Evolutionary conservation across 805 yeast genomes (phyloP).

Genomic region (Tetrapisispora arboricola): DNA sequence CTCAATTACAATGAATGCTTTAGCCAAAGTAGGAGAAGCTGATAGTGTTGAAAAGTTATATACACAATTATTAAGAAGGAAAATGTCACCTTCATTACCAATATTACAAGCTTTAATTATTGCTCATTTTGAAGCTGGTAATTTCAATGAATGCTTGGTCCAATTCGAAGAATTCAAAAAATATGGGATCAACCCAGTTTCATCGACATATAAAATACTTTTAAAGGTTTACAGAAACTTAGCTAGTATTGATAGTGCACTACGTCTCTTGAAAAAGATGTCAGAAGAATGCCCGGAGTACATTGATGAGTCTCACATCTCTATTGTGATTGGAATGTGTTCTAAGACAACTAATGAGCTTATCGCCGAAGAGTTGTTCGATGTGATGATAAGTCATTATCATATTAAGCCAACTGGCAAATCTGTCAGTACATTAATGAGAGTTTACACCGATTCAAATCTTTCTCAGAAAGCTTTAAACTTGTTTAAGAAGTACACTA

Average conservation of each 20-base stretch:
- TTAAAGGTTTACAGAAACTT: constrained; percentile 19
- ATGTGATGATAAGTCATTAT: constrained; percentile 23
- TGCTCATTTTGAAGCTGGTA: constrained; percentile 19
- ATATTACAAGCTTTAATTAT: constrained; percentile 22
- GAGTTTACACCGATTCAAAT: constrained; percentile 19
- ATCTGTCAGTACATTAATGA: constrained; percentile 21
- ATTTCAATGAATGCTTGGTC: constrained; percentile 18
- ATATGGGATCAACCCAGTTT: constrained; percentile 20
- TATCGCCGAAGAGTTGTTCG: constrained; percentile 25
- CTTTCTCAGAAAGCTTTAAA: constrained; percentile 14
- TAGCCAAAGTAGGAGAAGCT: constrained; percentile 41
- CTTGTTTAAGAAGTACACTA: constrained; percentile 14
- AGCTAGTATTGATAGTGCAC: constrained; percentile 23
- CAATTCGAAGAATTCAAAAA: constrained; percentile 25
- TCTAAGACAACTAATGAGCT: constrained; percentile 17
- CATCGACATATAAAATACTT: constrained; percentile 21
- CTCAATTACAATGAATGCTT: constrained; percentile 48
- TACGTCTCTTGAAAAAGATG: constrained; percentile 24
- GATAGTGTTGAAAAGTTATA: constrained; percentile 42
- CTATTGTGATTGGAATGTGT: constrained; percentile 20
- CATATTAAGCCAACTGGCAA: constrained; percentile 20
- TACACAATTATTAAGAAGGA: constrained; percentile 36
- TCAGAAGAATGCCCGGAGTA: constrained; percentile 11
- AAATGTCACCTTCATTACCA: constrained; percentile 35
- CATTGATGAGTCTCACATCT: constrained; percentile 21